Evolutionary conservation across 2,329 filamentous ascomycete genomes (phyloP), one percentile per base, ranked within the genome.

Genomic region (Clarireedia hainanense): DNA sequence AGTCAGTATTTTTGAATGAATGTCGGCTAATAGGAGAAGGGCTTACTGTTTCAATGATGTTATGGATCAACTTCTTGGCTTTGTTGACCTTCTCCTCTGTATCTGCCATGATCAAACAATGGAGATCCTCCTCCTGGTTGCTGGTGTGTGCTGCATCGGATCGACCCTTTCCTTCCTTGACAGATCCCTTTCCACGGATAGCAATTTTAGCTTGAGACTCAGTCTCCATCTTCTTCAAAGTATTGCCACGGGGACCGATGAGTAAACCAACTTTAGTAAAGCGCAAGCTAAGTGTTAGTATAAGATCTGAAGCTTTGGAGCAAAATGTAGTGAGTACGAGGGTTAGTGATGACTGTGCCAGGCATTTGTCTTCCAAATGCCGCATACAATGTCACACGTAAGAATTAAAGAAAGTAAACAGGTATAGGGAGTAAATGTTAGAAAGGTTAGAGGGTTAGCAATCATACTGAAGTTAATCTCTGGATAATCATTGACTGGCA

Each of bases 391-490:
- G 69, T 71, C 69, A 73, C 69, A 71, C 66, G 68, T 43, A 20
- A 59, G 65, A 68, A 71, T 64, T 67, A 71, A 75, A 72, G 77
- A 74, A 76, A 59, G 39, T 24, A 40, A 30, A 46, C 27, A 40
- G 24, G 34, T 43, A 36, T 69, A 70, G 48, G 58, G 61, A 68
- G 64, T 42, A 67, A 70, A 69, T 70, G 74, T 88, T 86, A 88
- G 84, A 81, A 80, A 74, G 78, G 84, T 88, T 86, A 85, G 84
- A 91, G 90, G 91, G 90, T 96, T 96, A 96, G 91, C 86, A 91
- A 94, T 92, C 92, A 92, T 96, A 99, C 94, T 99, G 90, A 99
- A 99, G 87, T 99, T 99, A 86, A 99, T 97, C 76, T 99, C 94
- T 81, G 94, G 94, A 75, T 99, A 99, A 76, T 99, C 94, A 84